phyloP scores from a whole-genome alignment of 1,284 basidiomycete species.

The Cutaneotrichosporon sp. region DNA sequence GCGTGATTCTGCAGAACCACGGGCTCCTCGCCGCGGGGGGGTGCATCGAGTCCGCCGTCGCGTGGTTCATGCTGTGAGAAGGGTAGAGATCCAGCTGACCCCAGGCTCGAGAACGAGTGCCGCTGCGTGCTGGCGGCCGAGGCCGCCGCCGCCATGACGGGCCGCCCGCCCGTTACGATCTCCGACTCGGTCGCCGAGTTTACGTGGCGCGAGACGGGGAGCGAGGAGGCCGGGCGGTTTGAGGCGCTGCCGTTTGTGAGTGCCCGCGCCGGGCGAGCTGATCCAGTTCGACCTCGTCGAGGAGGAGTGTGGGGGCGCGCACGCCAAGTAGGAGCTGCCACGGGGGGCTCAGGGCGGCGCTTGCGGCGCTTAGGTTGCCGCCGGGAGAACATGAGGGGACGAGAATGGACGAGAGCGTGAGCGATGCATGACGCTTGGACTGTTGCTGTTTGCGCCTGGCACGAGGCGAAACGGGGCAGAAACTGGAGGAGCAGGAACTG shows the following conservation, averaged over 20 bases:
- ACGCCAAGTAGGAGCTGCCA: constrained; percentile 11
- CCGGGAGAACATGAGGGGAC: too few species aligned
- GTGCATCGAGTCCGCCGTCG: constrained; percentile 35
- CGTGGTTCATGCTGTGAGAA: constrained; percentile 33
- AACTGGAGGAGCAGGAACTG: too few species aligned
- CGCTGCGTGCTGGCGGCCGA: constrained; percentile 30
- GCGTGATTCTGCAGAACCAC: constrained; percentile 49
- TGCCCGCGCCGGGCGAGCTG: background rate
- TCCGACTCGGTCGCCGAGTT: constrained; percentile 30
- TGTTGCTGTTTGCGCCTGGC: too few species aligned
- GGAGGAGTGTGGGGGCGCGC: constrained; percentile 27
- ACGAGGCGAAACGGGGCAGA: too few species aligned
- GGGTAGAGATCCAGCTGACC: background rate
- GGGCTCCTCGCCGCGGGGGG: constrained; percentile 34
- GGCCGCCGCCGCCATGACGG: constrained; percentile 30
- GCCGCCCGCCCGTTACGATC: constrained; percentile 25
- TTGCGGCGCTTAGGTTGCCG: too few species aligned
- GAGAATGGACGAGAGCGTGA: too few species aligned
- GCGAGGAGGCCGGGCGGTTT: constrained; percentile 34
- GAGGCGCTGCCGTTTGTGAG: constrained; percentile 34
- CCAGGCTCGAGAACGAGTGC: constrained; percentile 38
- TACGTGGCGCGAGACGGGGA: constrained; percentile 34
- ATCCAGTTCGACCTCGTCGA: constrained; percentile 39
- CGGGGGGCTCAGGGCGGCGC: too few species aligned
- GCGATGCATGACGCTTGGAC: too few species aligned